A percentile compares a stretch with the other conserved stretches of the same genome.
Evolutionary conservation across 2,329 filamentous ascomycete species (phyloP).

Genomic region (Fusarium fracticaudum): DNA sequence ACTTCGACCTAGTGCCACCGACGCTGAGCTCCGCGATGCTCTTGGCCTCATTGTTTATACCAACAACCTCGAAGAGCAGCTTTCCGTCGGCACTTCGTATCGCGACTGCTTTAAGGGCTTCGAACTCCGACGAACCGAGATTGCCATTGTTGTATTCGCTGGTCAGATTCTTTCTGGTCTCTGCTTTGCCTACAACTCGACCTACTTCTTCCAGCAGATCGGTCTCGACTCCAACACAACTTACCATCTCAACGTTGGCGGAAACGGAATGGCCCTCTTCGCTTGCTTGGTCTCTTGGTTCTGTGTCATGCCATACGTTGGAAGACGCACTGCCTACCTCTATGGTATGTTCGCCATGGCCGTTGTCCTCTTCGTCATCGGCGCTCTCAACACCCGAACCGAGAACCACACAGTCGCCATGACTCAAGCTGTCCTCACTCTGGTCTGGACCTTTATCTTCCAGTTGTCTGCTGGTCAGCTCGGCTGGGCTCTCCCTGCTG

Average conservation of each 20-base stretch:
- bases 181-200: slow-evolving; percentile 52
- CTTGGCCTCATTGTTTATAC: slow-evolving; percentile 56
- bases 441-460: slow-evolving; percentile 48
- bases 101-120: slow-evolving; percentile 55
- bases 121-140: slow-evolving; percentile 52
- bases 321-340: slow-evolving; percentile 57
- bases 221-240: slow-evolving; percentile 45
- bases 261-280: slow-evolving; percentile 52
- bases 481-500: slow-evolving; percentile 47
- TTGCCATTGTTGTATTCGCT: slow-evolving; percentile 48
- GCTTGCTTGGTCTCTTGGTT: slow-evolving; percentile 58
- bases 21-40: slow-evolving; percentile 47
- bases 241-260: slow-evolving; percentile 52
- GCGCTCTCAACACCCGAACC: slow-evolving; percentile 51
- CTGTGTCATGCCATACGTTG: slow-evolving; percentile 52
- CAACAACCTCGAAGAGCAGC: slow-evolving; percentile 50
- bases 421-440: slow-evolving; percentile 47
- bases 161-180: slow-evolving; percentile 50
- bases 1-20: slow-evolving; percentile 42
- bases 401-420: slow-evolving; percentile 43
- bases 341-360: slow-evolving; percentile 55
- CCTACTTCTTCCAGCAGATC: slow-evolving; percentile 54
- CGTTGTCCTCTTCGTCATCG: slow-evolving; percentile 52
- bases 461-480: slow-evolving; percentile 52
- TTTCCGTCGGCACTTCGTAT: slow-evolving; percentile 52